Evolutionary conservation across 208 protist genomes (phyloP), one percentile per base, ranked within the genome.

Genomic region (Leishmania tarentolae): DNA sequence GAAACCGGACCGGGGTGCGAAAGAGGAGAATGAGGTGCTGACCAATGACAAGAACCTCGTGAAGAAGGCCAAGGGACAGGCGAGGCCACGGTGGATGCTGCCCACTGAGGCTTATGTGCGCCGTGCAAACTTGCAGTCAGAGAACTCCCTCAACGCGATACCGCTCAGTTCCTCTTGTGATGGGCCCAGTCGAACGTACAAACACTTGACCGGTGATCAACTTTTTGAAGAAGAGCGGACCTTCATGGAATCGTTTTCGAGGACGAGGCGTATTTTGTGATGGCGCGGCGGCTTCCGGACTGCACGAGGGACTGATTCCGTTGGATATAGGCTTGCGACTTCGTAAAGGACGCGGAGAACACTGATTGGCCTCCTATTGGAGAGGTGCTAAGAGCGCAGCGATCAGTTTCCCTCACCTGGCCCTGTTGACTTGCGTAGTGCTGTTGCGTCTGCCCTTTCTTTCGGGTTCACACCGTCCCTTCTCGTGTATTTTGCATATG

Each of bases 191-290:
- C 82, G 73, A 21, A 72, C 71, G 35, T 84, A 88, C 56, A 80
- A 83, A 47, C 78, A 59, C 76, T 75, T 80, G 78, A 86, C 81
- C 3, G 88, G 75, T 21, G 88, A 90, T 1, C 83, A 92, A 61
- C 78, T 94, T 75, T 87, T 94, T 53, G 78, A 75, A 15, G 77
- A 91, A 80, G 87, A 91, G 84, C 59, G 81, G 5, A 78, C 65
- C 0, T 91, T 93, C 61, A 93, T 94, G 83, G 84, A 88, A 4
- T 77, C 83, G 31, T 92, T 93, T 76, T 57, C 84, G 1, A 87
- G 84, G 76, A 82, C 57, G 28, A 85, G 81, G 65, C 76, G 78
- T 4, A 59, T 53, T 7, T 3, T 47, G 21, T 77, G 57, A 76
- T 61, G 72, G 37, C 28, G 24, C 15, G 44, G 69, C 69, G 2